Percentiles rank a stretch among this genome's conserved stretches.
phyloP scores from a whole-genome alignment of 495 filamentous ascomycete species.

The Aspergillus incahuasiensis region DNA sequence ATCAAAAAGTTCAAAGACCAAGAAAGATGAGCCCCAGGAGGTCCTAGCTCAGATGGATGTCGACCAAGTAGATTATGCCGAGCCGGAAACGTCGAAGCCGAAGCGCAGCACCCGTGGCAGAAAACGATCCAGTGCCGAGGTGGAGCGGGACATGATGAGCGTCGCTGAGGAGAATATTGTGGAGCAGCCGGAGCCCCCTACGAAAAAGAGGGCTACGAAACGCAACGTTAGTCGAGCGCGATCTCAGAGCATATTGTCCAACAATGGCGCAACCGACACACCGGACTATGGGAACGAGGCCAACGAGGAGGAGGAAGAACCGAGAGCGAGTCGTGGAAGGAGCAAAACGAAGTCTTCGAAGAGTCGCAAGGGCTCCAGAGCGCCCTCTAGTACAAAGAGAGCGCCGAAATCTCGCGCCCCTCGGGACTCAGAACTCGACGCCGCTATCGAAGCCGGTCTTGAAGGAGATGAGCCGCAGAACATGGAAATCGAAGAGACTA shows the following conservation, averaged over 20 bases:
- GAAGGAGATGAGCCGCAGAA: conserved; percentile 23
- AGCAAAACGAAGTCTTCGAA: conserved; percentile 41
- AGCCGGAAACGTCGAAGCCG: conserved; percentile 33
- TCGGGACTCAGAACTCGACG: conserved; percentile 65
- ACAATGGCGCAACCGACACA: conserved; percentile 19
- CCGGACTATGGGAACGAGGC: conserved; percentile 24
- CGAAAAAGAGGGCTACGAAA: conserved; percentile 62
- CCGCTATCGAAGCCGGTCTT: conserved; percentile 62
- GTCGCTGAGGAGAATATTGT: conserved; percentile 12
- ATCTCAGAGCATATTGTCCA: conserved; percentile 16
- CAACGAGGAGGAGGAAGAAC: conserved; percentile 21
- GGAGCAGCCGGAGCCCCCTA: conserved; percentile 39
- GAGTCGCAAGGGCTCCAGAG: conserved; percentile 49
- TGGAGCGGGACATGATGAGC: conserved; percentile 44
- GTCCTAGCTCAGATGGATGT: conserved; percentile 34
- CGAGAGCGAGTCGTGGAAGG: conserved; percentile 35
- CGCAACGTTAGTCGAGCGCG: conserved; percentile 41
- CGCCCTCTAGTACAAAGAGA: conserved; percentile 43
- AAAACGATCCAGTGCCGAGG: conserved; percentile 63
- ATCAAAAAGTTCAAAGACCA: conserved; percentile 39
- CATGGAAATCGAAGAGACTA: conserved; percentile 9
- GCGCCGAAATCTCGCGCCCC: conserved; percentile 35
- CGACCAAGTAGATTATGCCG: conserved; percentile 22
- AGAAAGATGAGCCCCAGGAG: conserved; percentile 57
- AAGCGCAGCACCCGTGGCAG: conserved; percentile 50